Evolutionary conservation across 78 protist species (phyloP).

Genomic region (Dictyostelium purpureum): DNA sequence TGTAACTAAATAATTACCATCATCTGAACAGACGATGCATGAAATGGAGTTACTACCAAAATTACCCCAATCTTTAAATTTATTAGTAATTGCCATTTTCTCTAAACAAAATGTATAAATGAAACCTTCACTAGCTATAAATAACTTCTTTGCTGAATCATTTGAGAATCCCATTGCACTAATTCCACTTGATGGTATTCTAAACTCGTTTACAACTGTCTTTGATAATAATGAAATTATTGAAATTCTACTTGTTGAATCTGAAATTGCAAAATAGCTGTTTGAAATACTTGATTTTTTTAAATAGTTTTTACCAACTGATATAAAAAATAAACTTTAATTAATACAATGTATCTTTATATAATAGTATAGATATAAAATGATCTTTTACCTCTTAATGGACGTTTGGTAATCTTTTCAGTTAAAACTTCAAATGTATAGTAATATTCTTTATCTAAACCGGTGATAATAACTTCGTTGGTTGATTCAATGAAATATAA

Average conservation of each 20-base stretch:
- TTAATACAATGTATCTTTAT: background rate
- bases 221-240: background rate
- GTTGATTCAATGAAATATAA: background rate
- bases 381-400: slow-evolving; percentile 10
- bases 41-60: background rate
- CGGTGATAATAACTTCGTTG: background rate
- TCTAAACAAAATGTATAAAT: background rate
- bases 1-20: slow-evolving; percentile 30
- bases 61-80: slow-evolving; percentile 56
- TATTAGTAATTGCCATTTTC: background rate
- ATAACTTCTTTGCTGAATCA: background rate
- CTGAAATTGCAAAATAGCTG: slow-evolving; percentile 32
- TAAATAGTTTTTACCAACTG: slow-evolving; percentile 10
- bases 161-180: slow-evolving; percentile 13
- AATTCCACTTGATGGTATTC: background rate
- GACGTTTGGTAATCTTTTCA: background rate
- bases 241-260: slow-evolving; percentile 22
- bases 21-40: background rate
- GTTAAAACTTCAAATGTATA: slow-evolving; percentile 12
- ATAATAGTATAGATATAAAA: background rate
- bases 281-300: slow-evolving; percentile 5
- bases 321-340: background rate
- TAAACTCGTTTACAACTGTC: slow-evolving; percentile 8
- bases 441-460: slow-evolving; percentile 1
- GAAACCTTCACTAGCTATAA: slow-evolving; percentile 2